Conservation (phyloP, 78 protist genomes). For the Guillardia theta region DNA sequence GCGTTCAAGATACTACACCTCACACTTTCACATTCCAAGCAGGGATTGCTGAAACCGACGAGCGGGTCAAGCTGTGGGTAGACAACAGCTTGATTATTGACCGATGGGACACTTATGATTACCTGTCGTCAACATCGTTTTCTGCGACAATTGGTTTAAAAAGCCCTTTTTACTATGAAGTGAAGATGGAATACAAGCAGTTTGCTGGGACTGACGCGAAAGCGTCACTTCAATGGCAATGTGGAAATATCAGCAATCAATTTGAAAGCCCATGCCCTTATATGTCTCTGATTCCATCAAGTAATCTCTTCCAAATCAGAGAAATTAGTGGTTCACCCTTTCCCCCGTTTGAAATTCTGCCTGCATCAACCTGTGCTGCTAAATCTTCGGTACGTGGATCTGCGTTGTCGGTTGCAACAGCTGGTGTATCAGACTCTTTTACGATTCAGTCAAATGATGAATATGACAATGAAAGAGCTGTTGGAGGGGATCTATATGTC, state of each 20-base stretch:
- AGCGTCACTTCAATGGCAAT: background rate
- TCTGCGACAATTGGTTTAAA: background rate
- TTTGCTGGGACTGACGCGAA: background rate
- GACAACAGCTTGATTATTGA: slow-evolving; percentile 43
- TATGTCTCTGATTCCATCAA: background rate
- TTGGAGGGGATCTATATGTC: background rate
- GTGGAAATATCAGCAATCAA: background rate
- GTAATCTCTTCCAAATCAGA: slow-evolving; percentile 9
- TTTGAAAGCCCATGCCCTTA: background rate
- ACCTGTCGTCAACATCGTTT: slow-evolving; percentile 9
- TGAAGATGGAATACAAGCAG: slow-evolving; percentile 46
- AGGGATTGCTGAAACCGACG: slow-evolving; percentile 13
- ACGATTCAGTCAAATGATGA: slow-evolving; percentile 31
- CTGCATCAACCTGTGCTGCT: slow-evolving; percentile 35
- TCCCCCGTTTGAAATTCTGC: background rate
- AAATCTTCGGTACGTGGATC: background rate
- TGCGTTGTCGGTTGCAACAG: background rate
- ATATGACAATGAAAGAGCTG: slow-evolving; percentile 17
- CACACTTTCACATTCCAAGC: background rate
- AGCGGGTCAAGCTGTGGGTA: slow-evolving; percentile 43
- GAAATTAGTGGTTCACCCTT: background rate
- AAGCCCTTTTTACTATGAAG: background rate
- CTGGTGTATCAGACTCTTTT: background rate
- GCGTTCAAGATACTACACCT: background rate
- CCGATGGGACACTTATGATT: slow-evolving; percentile 43